These are phyloP conservation scores for Thielaviopsis euricoi DNA, from an alignment of 2,329 filamentous ascomycete genomes.

Conservation along the genomic window DNA sequence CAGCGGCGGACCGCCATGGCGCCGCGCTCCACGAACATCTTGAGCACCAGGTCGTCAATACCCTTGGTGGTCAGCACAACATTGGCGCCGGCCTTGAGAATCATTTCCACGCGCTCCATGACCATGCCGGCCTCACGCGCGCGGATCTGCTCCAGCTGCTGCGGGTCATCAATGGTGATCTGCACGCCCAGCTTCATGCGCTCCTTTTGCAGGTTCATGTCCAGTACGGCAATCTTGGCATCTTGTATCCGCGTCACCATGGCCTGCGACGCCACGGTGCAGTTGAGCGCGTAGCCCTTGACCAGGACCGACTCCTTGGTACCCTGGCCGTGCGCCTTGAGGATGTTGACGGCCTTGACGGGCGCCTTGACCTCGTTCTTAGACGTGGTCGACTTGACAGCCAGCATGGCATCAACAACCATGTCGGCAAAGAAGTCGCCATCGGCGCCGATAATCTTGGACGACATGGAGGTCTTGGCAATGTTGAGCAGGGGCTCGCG, in stretches of 20 bases:
- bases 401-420: conserved; percentile 90
- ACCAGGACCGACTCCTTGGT: conserved; percentile 74
- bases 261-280: conserved; percentile 93
- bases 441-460: conserved; percentile 94
- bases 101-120: conserved; percentile 88
- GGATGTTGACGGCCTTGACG: conserved; percentile 96
- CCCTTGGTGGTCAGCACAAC: conserved; percentile 95
- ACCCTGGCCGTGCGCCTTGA: conserved; percentile 96
- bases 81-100: conserved; percentile 91
- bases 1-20: conserved; percentile 92
- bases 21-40: conserved; percentile 85
- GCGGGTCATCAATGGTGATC: conserved; percentile 92
- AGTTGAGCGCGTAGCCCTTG: conserved; percentile 95
- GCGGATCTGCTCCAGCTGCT: conserved; percentile 93
- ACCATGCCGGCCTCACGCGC: conserved; percentile 86
- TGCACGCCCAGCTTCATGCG: conserved; percentile 98
- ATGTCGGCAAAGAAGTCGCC: conserved; percentile 95
- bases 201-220: conserved; percentile 98
- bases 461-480: conserved; percentile 97
- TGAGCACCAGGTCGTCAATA: conserved; percentile 89
- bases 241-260: conserved; percentile 88
- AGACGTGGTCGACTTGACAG: conserved; percentile 86
- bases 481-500: conserved; percentile 86
- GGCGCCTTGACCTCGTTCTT: conserved; percentile 88
- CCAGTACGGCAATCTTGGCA: conserved; percentile 89